These are phyloP conservation scores for Salix udensis DNA, from an alignment of 345 rosid species.

Conservation along the genomic window DNA sequence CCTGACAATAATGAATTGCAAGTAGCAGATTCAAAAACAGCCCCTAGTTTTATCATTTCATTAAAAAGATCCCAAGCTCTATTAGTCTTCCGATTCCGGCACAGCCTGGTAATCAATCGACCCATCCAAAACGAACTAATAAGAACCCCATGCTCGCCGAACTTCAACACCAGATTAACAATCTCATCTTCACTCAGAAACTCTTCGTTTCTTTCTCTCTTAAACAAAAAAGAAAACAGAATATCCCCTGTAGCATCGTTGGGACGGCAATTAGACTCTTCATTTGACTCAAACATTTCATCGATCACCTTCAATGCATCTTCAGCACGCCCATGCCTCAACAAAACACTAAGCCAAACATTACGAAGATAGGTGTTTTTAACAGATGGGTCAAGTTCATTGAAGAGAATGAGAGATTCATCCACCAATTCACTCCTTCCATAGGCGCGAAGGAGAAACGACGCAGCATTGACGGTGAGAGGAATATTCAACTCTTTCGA, in stretches of 20 bases:
- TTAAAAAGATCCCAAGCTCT: conserved; percentile 47
- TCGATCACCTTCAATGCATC: conserved; percentile 76
- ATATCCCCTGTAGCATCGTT: conserved; percentile 42
- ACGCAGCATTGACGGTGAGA: conserved; percentile 38
- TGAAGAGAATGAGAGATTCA: conserved; percentile 39
- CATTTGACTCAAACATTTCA: conserved; percentile 57
- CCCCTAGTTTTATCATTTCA: conserved; percentile 43
- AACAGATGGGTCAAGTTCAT: conserved; percentile 29
- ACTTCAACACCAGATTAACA: conserved; percentile 38
- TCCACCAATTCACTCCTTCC: conserved; percentile 47
- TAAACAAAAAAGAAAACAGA: conserved; percentile 39
- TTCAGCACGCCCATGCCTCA: conserved; percentile 36
- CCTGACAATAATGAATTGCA: conserved; percentile 60
- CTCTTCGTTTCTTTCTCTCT: conserved; percentile 22
- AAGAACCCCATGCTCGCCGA: conserved; percentile 44
- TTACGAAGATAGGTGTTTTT: conserved; percentile 48
- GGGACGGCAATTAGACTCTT: conserved; percentile 36
- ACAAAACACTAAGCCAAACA: conserved; percentile 27
- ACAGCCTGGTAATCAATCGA: conserved; percentile 43
- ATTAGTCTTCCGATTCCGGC: conserved; percentile 32
- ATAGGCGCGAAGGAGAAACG: conserved; percentile 46
- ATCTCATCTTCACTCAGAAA: conserved; percentile 36
- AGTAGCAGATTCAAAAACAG: conserved; percentile 40
- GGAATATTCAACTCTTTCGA: conserved; percentile 50
- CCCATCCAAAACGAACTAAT: conserved; percentile 43